Percentiles rank a stretch among this genome's conserved stretches.
Conservation (phyloP, 1,284 basidiomycete species). For the Microbotryomycetes sp. region DNA sequence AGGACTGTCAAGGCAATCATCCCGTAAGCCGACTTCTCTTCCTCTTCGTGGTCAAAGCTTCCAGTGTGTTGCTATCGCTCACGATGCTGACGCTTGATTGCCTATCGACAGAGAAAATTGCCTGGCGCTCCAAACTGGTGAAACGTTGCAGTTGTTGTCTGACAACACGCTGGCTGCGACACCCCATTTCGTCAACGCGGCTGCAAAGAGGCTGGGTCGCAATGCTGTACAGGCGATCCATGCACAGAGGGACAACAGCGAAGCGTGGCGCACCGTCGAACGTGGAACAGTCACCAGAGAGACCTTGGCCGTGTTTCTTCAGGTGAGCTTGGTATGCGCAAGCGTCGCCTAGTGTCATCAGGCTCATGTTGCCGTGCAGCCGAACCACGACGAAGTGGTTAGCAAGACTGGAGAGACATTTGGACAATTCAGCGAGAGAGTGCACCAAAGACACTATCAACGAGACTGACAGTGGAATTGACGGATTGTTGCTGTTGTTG, state of each 20-base stretch:
- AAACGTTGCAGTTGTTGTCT: conserved; percentile 80
- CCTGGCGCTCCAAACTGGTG: conserved; percentile 86
- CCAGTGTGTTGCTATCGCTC: not conserved
- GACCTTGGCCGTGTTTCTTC: conserved; percentile 69
- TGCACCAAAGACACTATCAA: conserved; percentile 20
- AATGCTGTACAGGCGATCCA: conserved; percentile 22
- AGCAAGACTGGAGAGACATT: conserved; percentile 62
- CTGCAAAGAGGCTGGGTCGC: conserved; percentile 5
- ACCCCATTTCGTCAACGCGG: conserved; percentile 72
- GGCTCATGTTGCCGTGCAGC: conserved; percentile 37
- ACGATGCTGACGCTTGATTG: too few relatives aligned
- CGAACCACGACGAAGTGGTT: conserved; percentile 68
- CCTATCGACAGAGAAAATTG: conserved; percentile 44
- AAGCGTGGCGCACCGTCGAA: conserved; percentile 53
- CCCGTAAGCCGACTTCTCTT: conserved; percentile 47
- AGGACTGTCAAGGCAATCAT: conserved; percentile 71
- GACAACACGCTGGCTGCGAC: conserved; percentile 68
- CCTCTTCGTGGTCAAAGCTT: not conserved
- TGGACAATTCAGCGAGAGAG: conserved; percentile 55
- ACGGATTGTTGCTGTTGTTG: too few relatives aligned
- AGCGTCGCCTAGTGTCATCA: too few relatives aligned
- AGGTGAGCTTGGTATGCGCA: conserved; percentile 40
- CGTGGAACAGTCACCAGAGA: conserved; percentile 52
- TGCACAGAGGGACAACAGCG: conserved; percentile 40
- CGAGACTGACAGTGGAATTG: too few relatives aligned